These are phyloP conservation scores for Mortierella hygrophila DNA, from an alignment of 192 early-diverging fungal species.

Conservation along the genomic window DNA sequence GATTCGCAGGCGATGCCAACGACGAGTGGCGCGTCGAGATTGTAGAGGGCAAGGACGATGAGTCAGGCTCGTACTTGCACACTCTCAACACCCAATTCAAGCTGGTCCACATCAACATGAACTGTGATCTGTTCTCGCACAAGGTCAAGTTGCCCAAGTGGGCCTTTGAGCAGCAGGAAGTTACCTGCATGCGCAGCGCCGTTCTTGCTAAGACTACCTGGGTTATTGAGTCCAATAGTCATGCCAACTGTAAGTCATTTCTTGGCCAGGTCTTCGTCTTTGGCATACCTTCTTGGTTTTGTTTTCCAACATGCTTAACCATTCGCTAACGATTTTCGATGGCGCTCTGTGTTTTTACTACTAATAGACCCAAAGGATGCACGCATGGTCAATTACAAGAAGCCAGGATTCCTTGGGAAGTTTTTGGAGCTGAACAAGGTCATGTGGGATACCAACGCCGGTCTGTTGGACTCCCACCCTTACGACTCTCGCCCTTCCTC, in stretches of 20 bases:
- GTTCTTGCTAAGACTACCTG: slow-evolving; percentile 78
- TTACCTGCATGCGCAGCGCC: slow-evolving; percentile 91
- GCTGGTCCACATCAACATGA: slow-evolving; percentile 78
- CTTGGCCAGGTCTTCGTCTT: background rate
- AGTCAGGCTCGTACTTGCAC: slow-evolving; percentile 67
- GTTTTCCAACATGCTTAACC: background rate
- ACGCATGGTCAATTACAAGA: slow-evolving; percentile 69
- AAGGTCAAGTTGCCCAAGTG: slow-evolving; percentile 88
- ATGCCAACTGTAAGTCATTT: slow-evolving; percentile 56
- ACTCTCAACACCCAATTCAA: slow-evolving; percentile 78
- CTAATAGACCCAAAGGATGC: slow-evolving; percentile 68
- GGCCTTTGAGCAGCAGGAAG: slow-evolving; percentile 93
- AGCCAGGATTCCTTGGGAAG: slow-evolving; percentile 84
- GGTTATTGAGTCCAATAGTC: slow-evolving; percentile 79
- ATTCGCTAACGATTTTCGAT: no score
- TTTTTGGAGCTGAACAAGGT: slow-evolving; percentile 89
- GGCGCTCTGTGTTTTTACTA: background rate
- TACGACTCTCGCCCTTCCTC: slow-evolving; percentile 91
- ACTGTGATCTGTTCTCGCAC: slow-evolving; percentile 88
- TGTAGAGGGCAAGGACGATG: slow-evolving; percentile 60
- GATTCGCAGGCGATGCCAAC: slow-evolving; percentile 89
- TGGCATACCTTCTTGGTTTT: background rate
- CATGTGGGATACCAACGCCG: slow-evolving; percentile 93
- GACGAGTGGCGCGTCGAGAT: slow-evolving; percentile 93
- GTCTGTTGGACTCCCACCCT: slow-evolving; percentile 89